phyloP scores from a whole-genome alignment of 2,329 filamentous ascomycete species.

The Cladosporium sp. region DNA sequence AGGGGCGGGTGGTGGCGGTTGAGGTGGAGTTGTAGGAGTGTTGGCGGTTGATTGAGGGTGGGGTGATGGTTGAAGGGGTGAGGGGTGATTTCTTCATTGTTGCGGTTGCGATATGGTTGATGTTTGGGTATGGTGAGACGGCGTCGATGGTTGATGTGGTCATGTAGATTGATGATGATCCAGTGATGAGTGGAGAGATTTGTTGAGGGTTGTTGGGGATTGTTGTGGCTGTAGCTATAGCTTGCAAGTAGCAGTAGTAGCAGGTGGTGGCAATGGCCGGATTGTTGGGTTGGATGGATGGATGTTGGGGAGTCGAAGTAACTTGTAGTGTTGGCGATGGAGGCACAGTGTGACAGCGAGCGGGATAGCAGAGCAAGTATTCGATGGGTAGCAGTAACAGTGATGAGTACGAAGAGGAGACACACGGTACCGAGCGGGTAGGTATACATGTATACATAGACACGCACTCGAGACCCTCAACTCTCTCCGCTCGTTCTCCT shows the following conservation, averaged over 20 bases:
- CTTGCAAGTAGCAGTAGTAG: background rate
- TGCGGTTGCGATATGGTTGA: background rate
- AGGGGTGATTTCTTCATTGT: constrained; percentile 28
- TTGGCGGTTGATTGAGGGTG: constrained; percentile 33
- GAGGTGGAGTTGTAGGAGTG: constrained; percentile 30
- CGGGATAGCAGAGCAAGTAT: background rate
- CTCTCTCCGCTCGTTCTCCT: constrained; percentile 2
- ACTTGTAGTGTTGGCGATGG: background rate
- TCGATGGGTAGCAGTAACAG: constrained; percentile 1
- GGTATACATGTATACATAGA: constrained; percentile 4
- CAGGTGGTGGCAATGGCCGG: background rate
- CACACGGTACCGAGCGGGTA: constrained; percentile 1
- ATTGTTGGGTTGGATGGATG: background rate
- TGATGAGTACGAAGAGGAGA: background rate
- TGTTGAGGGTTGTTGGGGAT: background rate
- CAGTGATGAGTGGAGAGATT: background rate
- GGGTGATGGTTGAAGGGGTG: constrained; percentile 30
- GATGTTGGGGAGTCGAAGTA: background rate
- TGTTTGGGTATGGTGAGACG: background rate
- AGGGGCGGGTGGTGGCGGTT: constrained; percentile 13
- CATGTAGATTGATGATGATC: background rate
- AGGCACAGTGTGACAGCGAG: background rate
- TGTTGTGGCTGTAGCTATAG: background rate
- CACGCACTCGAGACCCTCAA: background rate
- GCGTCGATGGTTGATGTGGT: background rate